phyloP scores from a whole-genome alignment of 345 rosid species.

The Pistacia vera region DNA sequence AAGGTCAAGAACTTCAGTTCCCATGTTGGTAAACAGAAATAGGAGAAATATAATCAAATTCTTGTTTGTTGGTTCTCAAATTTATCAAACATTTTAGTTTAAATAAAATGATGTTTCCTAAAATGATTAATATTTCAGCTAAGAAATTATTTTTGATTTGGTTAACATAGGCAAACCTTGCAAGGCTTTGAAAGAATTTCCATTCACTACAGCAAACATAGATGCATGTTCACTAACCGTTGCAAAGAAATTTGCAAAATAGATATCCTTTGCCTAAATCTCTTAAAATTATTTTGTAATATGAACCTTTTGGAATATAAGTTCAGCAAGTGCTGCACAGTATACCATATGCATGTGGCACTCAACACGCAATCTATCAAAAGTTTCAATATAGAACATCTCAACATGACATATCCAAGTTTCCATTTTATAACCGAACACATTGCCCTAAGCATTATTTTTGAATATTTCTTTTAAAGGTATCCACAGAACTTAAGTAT shows the following conservation, averaged over 20 bases:
- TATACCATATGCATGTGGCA: neutral
- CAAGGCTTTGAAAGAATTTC: neutral
- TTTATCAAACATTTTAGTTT: neutral
- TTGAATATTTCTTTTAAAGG: neutral
- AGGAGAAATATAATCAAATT: neutral
- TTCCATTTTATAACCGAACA: neutral
- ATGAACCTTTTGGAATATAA: neutral
- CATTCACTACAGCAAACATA: neutral
- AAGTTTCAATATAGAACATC: neutral
- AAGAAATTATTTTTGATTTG: neutral
- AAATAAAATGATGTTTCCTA: constrained; percentile 9
- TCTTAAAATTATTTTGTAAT: neutral
- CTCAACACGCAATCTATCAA: neutral
- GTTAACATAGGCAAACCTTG: neutral
- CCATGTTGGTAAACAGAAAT: neutral
- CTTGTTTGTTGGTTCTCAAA: constrained; percentile 1
- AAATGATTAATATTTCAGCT: neutral
- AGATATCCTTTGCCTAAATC: neutral
- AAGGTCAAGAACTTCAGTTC: neutral
- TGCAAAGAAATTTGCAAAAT: neutral
- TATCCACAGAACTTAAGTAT: neutral
- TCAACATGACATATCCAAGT: neutral
- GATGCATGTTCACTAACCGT: neutral
- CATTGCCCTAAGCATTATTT: neutral
- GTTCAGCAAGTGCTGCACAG: neutral